Base-by-base conservation (phyloP, 495 filamentous ascomycete genomes). In the Penicillium verhagenii region DNA sequence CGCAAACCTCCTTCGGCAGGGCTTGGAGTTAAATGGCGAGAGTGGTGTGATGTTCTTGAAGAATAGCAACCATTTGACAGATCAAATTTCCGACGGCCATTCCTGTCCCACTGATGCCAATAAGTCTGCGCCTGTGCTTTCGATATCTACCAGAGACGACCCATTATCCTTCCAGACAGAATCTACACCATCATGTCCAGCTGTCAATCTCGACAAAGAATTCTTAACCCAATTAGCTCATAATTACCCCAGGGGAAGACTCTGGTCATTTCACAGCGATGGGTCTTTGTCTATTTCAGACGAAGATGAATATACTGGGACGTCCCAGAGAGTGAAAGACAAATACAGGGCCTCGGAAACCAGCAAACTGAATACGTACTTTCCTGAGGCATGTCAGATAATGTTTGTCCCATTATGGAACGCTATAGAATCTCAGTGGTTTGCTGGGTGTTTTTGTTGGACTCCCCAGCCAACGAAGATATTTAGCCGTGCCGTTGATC, bases 391-490 rank as follows among this genome's bases (percentile, higher is more conserved):
- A 0, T 68, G 47, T 6, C 70, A 75, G 37, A 64, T 76, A 6
- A 47, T 76, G 8, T 76, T 76, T 31, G 73, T 73, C 9, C 86
- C 86, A 0, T 66, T 90, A 1, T 91, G 86, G 82, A 84, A 90
- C 58, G 73, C 82, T 9, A 79, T 78, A 40, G 76, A 77, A 31
- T 80, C 83, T 11, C 74, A 85, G 31, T 90, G 86, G 86, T 88
- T 83, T 67, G 75, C 82, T 0, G 85, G 84, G 9, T 78, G 78
- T 16, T 80, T 90, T 45, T 79, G 81, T 13, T 90, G 84, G 83
- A 86, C 65, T 39, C 61, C 61, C 9, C 51, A 63, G 4, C 65
- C 72, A 23, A 73, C 62, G 23, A 60, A 61, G 3, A 66, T 77
- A 8, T 72, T 76, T 40, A 72, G 48, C 25, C 53, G 65, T 2